Evolutionary conservation across 2,329 filamentous ascomycete species (phyloP), one percentile per base, ranked within the genome.

Genomic region (Camillea tinctor): DNA sequence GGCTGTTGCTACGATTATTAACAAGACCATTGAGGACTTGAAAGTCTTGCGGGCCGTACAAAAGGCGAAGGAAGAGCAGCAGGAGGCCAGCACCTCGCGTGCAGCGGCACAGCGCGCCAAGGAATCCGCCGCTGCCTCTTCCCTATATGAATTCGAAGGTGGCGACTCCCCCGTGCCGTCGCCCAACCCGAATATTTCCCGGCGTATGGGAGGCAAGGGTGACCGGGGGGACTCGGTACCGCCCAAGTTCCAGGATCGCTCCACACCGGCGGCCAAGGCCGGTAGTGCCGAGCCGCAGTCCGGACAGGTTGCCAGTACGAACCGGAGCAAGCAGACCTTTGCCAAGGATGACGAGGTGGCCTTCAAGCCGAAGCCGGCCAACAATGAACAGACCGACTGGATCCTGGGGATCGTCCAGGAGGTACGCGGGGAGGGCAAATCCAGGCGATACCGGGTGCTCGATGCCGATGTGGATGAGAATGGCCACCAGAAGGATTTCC

Each of bases 381-480:
- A 75, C 54, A 76, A 72, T 66, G 81, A 79, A 72, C 84, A 73
- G 71, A 78, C 75, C 3, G 88, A 90, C 66, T 90, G 87, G 81
- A 93, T 93, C 58, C 84, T 93, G 53, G 91, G 91, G 55, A 89
- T 90, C 61, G 91, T 94, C 55, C 89, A 90, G 61, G 85, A 86
- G 56, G 88, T 94, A 15, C 82, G 87, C 56, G 90, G 90, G 15
- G 90, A 93, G 61, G 89, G 89, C 57, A 93, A 92, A 73, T 89
- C 87, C 71, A 83, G 90, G 69, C 85, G 89, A 51, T 93, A 93
- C 76, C 89, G 90, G 73, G 90, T 93, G 22, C 86, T 92, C 68
- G 91, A 94, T 69, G 88, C 90, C 26, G 90, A 92, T 71, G 89
- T 90, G 1, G 91, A 92, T 68, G 86, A 85, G 71, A 85, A 80